phyloP scores from a whole-genome alignment of 1,284 basidiomycete genomes.

The Malassezia yamatoensis region DNA sequence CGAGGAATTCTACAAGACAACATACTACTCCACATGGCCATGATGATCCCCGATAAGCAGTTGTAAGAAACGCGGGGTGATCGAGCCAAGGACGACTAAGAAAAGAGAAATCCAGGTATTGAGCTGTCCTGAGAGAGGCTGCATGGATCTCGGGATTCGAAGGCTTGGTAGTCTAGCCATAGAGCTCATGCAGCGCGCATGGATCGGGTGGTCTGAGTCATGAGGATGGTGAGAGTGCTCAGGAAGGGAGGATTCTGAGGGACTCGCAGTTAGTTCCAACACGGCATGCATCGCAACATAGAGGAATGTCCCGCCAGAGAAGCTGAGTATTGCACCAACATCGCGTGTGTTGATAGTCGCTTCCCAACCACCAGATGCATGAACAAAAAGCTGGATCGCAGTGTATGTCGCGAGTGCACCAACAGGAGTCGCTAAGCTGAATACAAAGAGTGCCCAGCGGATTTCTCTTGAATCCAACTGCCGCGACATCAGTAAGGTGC shows the following conservation, averaged over 20 bases:
- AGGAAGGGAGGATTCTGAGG: background rate
- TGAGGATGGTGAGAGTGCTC: conserved; percentile 13
- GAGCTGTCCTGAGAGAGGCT: background rate
- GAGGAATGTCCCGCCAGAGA: conserved; percentile 83
- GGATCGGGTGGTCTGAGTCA: conserved; percentile 18
- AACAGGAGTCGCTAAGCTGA: conserved; percentile 32
- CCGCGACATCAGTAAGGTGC: conserved; percentile 39
- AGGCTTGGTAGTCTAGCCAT: background rate
- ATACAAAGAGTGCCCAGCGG: conserved; percentile 28
- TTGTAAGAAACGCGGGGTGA: conserved; percentile 14
- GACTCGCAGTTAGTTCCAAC: conserved; percentile 22
- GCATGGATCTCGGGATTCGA: background rate
- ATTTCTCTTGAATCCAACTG: conserved; percentile 23
- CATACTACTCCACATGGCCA: background rate
- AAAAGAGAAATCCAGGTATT: background rate
- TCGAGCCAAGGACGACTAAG: conserved; percentile 10
- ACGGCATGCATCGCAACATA: conserved; percentile 68
- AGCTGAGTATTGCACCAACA: conserved; percentile 64
- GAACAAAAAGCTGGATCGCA: conserved; percentile 5
- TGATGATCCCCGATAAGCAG: conserved; percentile 8
- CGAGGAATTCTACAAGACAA: background rate
- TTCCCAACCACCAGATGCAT: background rate
- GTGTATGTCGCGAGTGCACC: conserved; percentile 28
- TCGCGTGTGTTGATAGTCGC: conserved; percentile 23
- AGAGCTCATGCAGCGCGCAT: background rate